Evolutionary conservation across 2,329 filamentous ascomycete species (phyloP), one percentile per base, ranked within the genome.

Genomic region (Eutypella sp.): DNA sequence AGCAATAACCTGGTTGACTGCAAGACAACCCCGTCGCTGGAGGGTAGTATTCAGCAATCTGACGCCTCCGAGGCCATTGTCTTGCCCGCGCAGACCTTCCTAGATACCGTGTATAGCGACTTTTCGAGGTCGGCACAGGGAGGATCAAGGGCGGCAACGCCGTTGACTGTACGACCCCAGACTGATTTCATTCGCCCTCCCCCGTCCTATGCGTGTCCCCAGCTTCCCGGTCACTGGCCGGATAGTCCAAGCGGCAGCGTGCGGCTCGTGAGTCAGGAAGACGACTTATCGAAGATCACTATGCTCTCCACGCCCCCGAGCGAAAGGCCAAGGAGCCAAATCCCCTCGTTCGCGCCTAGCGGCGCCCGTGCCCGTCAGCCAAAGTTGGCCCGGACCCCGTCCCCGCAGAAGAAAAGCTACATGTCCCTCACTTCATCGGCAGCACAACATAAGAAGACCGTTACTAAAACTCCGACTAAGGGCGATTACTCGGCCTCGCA

Each of bases 61-160:
- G 92, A 97, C 65, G 71, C 82, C 1, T 91, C 89, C 2, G 92
- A 97, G 64, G 86, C 89, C 5, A 78, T 83, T 45, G 73, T 97
- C 33, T 81, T 84, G 54, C 76, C 84, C 0, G 90, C 90, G 2
- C 73, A 83, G 3, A 73, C 80, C 15, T 96, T 92, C 64, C 75
- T 96, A 46, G 91, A 96, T 45, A 79, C 76, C 5, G 78, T 89
- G 15, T 95, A 87, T 61, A 78, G 80, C 42, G 90, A 95, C 47
- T 65, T 69, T 4, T 59, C 69, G 53, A 75, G 70, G 47, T 78
- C 76, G n/a, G n/a, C n/a, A 45, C 79, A 79, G 49, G 72, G 76
- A 45, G 75, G 73, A 49, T 87, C 85, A 10, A 76, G 84, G 61
- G 83, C 85, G 2, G 75, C 78, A 44, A 89, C 85, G 11, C 85